Evolutionary conservation across 495 filamentous ascomycete genomes (phyloP).

Genomic region (Hyphodiscus hymeniophilus): DNA sequence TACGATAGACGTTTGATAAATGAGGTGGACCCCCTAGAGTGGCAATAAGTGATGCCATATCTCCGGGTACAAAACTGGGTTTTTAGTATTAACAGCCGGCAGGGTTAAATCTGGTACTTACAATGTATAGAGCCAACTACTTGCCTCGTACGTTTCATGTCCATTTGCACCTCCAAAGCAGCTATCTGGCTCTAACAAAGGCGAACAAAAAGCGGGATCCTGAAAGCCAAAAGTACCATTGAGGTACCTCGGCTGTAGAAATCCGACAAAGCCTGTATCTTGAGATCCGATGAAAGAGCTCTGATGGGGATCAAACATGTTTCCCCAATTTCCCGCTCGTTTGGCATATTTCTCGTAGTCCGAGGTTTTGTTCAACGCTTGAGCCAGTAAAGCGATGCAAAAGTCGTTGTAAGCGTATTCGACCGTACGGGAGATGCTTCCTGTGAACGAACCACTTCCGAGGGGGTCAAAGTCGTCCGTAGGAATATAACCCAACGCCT

Average conservation of each 20-base stretch:
- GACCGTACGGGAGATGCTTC: conserved; percentile 61
- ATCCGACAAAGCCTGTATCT: conserved; percentile 57
- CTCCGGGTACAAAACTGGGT: conserved; percentile 46
- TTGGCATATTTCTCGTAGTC: conserved; percentile 53
- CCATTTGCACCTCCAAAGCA: conserved; percentile 57
- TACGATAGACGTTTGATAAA: conserved; percentile 56
- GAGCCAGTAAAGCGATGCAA: conserved; percentile 55
- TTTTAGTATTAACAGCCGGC: no score
- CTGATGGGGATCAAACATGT: conserved; percentile 57
- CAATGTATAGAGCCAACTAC: conserved; percentile 61
- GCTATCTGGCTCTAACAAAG: conserved; percentile 10
- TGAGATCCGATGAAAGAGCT: conserved; percentile 48
- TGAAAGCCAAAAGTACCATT: conserved; percentile 63
- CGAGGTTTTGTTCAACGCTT: conserved; percentile 39
- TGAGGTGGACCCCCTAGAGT: conserved; percentile 48
- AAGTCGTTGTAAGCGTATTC: conserved; percentile 78
- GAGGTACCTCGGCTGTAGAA: conserved; percentile 51
- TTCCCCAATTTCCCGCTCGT: conserved; percentile 57
- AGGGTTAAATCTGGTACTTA: no score
- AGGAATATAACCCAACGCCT: conserved; percentile 60
- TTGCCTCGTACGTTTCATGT: conserved; percentile 62
- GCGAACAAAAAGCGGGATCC: conserved; percentile 57
- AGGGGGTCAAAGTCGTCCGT: conserved; percentile 57
- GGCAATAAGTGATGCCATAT: conserved; percentile 51
- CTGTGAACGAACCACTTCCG: conserved; percentile 58